A percentile compares a stretch with the other conserved stretches of the same genome.
These are phyloP conservation scores for Metschnikowia santaceciliae DNA, from an alignment of 805 yeast species.

Conservation along the genomic window DNA sequence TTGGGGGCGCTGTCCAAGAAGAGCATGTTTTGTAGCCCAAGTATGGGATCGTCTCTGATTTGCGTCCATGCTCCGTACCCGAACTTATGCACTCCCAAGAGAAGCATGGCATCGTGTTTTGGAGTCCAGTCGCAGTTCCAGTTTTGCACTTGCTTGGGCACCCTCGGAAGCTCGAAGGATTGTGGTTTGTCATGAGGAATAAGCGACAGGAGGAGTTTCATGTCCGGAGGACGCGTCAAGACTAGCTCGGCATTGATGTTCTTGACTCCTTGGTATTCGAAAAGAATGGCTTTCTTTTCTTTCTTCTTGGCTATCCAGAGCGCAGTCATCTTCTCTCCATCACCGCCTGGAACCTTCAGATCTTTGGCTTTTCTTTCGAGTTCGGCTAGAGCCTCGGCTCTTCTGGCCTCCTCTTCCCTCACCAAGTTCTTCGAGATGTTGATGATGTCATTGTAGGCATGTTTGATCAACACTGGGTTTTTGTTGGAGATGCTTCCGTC, in stretches of 20 bases:
- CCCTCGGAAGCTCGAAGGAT: constrained; percentile 53
- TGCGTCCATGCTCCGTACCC: constrained; percentile 96
- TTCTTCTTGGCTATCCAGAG: constrained; percentile 62
- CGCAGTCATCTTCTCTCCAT: constrained; percentile 46
- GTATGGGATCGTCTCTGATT: constrained; percentile 91
- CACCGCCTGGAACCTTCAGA: constrained; percentile 40
- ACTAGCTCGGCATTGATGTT: constrained; percentile 88
- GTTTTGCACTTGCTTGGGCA: constrained; percentile 78
- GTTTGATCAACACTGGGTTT: constrained; percentile 72
- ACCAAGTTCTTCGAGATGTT: constrained; percentile 58
- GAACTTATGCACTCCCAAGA: constrained; percentile 84
- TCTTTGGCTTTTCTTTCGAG: constrained; percentile 58
- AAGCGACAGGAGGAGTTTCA: constrained; percentile 56
- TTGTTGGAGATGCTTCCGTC: constrained; percentile 88
- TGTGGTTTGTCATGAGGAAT: constrained; percentile 55
- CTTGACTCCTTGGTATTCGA: constrained; percentile 84
- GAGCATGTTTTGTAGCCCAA: constrained; percentile 80
- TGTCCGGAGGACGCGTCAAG: constrained; percentile 77
- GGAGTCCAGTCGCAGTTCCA: constrained; percentile 89
- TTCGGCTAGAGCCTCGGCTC: constrained; percentile 50
- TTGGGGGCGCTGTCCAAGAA: constrained; percentile 48
- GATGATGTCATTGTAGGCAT: constrained; percentile 70
- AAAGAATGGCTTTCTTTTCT: constrained; percentile 85
- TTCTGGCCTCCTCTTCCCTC: constrained; percentile 60
- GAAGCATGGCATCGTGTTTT: constrained; percentile 79